Percentiles rank a stretch among this genome's conserved stretches.
These are phyloP conservation scores for Tolypocladium album DNA, from an alignment of 2,329 filamentous ascomycete species.

Conservation along the genomic window DNA sequence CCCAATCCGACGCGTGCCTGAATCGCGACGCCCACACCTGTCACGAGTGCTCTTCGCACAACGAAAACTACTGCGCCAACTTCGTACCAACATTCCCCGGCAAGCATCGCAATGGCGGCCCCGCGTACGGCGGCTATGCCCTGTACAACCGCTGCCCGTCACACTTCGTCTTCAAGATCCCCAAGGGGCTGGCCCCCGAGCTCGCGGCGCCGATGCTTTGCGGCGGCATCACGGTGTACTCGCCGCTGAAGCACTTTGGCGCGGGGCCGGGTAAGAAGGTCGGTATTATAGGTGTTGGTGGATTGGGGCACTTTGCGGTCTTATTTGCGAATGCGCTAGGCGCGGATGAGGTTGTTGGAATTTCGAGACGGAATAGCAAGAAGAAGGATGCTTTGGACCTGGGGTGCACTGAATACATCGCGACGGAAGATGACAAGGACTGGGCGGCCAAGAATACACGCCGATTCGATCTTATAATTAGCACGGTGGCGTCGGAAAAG, in stretches of 20 bases:
- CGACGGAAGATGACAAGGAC: slow-evolving; percentile 33
- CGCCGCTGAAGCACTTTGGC: slow-evolving; percentile 50
- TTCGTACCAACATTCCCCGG: slow-evolving; percentile 41
- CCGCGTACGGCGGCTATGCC: slow-evolving; percentile 38
- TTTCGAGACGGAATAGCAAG: slow-evolving; percentile 43
- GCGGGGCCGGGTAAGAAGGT: slow-evolving; percentile 57
- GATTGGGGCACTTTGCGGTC: slow-evolving; percentile 58
- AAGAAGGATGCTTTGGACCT: slow-evolving; percentile 42
- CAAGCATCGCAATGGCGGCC: slow-evolving; percentile 15
- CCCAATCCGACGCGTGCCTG: slow-evolving; percentile 46
- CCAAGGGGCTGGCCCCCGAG: slow-evolving; percentile 27
- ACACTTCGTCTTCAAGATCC: slow-evolving; percentile 41
- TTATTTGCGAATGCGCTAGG: slow-evolving; percentile 58
- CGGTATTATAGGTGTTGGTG: slow-evolving; percentile 58
- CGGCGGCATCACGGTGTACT: slow-evolving; percentile 57
- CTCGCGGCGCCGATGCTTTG: slow-evolving; percentile 56
- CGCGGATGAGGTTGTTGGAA: slow-evolving; percentile 49
- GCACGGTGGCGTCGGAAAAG: slow-evolving; percentile 35
- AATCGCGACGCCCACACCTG: slow-evolving; percentile 22
- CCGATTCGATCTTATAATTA: slow-evolving; percentile 47
- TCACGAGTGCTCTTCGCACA: slow-evolving; percentile 27
- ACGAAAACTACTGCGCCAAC: slow-evolving; percentile 29
- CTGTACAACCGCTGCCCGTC: slow-evolving; percentile 21
- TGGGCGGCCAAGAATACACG: slow-evolving; percentile 42
- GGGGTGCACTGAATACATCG: slow-evolving; percentile 41